A percentile compares a stretch with the other conserved stretches of the same genome.
These are phyloP conservation scores for Saccharum spontaneum DNA, from an alignment of 176 grass and related monocot species.

Conservation along the genomic window DNA sequence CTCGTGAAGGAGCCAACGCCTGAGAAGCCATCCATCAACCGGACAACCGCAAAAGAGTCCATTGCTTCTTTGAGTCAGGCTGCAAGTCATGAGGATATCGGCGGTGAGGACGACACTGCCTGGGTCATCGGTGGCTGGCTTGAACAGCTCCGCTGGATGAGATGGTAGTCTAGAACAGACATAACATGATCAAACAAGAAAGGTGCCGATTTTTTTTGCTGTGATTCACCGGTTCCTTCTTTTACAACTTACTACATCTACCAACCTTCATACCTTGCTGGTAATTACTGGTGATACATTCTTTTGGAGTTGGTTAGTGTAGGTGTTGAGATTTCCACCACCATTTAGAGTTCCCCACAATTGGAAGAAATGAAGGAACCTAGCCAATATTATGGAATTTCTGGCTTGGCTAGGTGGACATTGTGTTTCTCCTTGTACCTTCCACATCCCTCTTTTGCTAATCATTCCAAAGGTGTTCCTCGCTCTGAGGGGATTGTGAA, in stretches of 20 bases:
- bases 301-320: constrained; percentile 42
- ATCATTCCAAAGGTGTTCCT: constrained; percentile 29
- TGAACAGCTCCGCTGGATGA: constrained; percentile 70
- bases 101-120: constrained; percentile 19
- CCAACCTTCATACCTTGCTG: constrained; percentile 30
- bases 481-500: not conserved
- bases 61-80: constrained; percentile 32
- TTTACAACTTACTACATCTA: constrained; percentile 2
- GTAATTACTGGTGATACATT: constrained; percentile 37
- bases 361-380: constrained; percentile 22
- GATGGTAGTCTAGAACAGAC: constrained; percentile 51
- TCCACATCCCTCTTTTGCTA: not conserved
- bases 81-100: constrained; percentile 8
- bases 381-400: constrained; percentile 33
- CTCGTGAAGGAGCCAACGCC: constrained; percentile 60
- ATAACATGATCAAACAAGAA: constrained; percentile 42
- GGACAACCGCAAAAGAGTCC: not conserved
- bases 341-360: constrained; percentile 20
- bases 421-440: constrained; percentile 22
- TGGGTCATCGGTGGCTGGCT: constrained; percentile 56
- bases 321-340: constrained; percentile 34
- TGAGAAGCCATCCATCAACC: constrained; percentile 30
- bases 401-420: constrained; percentile 23
- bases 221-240: constrained; percentile 20
- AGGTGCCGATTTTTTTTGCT: constrained; percentile 41